These are phyloP conservation scores for Carnegiea gigantea DNA, from an alignment of 179 eudicot species.

Conservation along the genomic window DNA sequence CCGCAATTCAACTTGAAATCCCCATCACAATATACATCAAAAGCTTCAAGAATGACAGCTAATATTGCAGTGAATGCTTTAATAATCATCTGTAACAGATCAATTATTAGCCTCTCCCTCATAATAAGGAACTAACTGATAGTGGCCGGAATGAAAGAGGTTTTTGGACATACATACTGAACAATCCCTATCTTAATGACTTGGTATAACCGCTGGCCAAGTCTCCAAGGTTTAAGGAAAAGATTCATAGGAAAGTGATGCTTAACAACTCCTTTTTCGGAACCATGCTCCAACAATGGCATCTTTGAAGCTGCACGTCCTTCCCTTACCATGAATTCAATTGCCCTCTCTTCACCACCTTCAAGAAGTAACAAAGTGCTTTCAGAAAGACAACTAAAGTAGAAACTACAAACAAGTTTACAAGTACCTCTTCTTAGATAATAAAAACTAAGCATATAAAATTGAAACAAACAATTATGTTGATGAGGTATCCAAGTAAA, in stretches of 20 bases:
- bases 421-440: neutral
- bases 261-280: constrained; percentile 71
- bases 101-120: neutral
- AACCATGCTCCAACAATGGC: constrained; percentile 72
- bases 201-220: constrained; percentile 85
- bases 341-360: constrained; percentile 93
- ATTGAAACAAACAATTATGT: neutral
- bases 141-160: constrained; percentile 13
- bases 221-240: constrained; percentile 83
- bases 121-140: constrained; percentile 9
- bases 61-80: constrained; percentile 79
- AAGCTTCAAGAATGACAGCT: constrained; percentile 90
- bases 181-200: constrained; percentile 93
- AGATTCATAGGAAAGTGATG: constrained; percentile 91
- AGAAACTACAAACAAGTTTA: neutral
- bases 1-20: constrained; percentile 89
- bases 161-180: constrained; percentile 80
- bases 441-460: neutral
- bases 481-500: too few species aligned
- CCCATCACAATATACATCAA: constrained; percentile 92
- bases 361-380: constrained; percentile 17
- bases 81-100: constrained; percentile 76
- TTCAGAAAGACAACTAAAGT: neutral
- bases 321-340: constrained; percentile 85
- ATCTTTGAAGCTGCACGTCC: constrained; percentile 66